Conservation (phyloP, 805 yeast genomes). For the Cyberlindnera xylosilytica region DNA sequence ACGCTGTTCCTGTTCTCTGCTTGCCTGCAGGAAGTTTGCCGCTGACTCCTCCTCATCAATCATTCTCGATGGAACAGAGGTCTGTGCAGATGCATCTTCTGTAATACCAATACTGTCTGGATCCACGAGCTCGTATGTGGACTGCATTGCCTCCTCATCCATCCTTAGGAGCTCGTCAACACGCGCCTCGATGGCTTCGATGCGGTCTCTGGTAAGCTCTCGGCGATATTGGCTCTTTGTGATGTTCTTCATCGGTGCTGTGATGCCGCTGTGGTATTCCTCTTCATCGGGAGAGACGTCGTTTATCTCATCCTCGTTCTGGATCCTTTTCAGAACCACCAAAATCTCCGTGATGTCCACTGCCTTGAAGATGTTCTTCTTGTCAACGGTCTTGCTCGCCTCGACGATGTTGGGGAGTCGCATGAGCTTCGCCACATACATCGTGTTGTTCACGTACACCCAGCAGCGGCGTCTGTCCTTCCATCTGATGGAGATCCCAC, state of each 20-base stretch:
- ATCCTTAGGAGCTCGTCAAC: conserved; percentile 72
- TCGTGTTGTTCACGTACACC: conserved; percentile 61
- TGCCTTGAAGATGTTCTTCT: conserved; percentile 83
- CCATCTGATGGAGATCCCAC: conserved; percentile 76
- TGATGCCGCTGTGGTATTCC: conserved; percentile 60
- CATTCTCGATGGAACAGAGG: conserved; percentile 7
- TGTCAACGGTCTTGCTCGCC: conserved; percentile 83
- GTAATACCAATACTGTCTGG: conserved; percentile 29
- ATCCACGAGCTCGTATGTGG: conserved; percentile 72
- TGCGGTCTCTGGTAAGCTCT: conserved; percentile 63
- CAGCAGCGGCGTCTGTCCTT: conserved; percentile 78
- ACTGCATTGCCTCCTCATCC: conserved; percentile 83
- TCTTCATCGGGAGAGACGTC: conserved; percentile 35
- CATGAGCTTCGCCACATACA: conserved; percentile 82
- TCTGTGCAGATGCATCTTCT: conserved; percentile 13
- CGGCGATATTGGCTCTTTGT: conserved; percentile 68
- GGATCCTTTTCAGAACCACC: conserved; percentile 59
- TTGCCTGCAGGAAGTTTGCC: conserved; percentile 1
- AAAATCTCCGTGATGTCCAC: conserved; percentile 85
- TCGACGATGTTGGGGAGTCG: conserved; percentile 88
- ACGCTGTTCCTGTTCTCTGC: conserved; percentile 7
- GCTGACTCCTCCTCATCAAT: conserved; percentile 21
- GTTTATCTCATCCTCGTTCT: conserved; percentile 45
- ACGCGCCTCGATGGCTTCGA: conserved; percentile 72
- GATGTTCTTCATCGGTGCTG: conserved; percentile 75